Base-by-base conservation (phyloP, 192 early-diverging fungal genomes). In the Linnemannia exigua region DNA sequence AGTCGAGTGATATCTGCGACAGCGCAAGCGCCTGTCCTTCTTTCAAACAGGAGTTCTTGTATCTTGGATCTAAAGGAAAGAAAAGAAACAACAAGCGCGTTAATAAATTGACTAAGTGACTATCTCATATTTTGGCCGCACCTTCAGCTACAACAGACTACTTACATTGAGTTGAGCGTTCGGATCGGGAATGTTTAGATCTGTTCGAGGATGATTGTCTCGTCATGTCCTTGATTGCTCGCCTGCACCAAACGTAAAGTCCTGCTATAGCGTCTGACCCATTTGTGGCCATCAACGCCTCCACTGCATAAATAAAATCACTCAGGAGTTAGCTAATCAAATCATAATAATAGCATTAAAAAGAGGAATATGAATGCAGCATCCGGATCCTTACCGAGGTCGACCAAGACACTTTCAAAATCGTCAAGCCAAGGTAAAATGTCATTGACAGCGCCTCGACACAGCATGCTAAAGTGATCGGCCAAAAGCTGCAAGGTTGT, bases 201-300 rank as follows among this genome's bases (percentile, higher is more conserved):
- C 67, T 86, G 51, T 70, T 67, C 1, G 82, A 84, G 33, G 44
- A 67, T 0, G 78, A 72, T 0, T 75, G 74, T 19, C 69, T 86
- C 0, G 78, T 80, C 84, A 86, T 76, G 48, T 86, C 84, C 70
- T 88, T 88, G 48, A 78, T 84, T 7, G 81, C 70, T 36, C 81
- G 31, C 25, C 83, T 71, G 52, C 83, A 85, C 89, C 89, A 89
- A 4, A 73, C 68, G 31, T 87, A 79, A n/a, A 89, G 70, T 1
- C 89, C 89, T n/a, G 76, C 25, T 41, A 89, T 89, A 52, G 79
- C 79, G 75, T 89, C 89, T 4, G 68, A 58, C 2, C 69, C 61
- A 41, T 75, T 69, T 8, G 80, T 75, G 17, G 67, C 87, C 46
- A 82, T 31, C 2, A 88, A 75, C 20, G 81, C 74, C 20, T 82